Evolutionary conservation across 108 stramenopile species (phyloP).

Genomic region (Fragilaria crotonensis): DNA sequence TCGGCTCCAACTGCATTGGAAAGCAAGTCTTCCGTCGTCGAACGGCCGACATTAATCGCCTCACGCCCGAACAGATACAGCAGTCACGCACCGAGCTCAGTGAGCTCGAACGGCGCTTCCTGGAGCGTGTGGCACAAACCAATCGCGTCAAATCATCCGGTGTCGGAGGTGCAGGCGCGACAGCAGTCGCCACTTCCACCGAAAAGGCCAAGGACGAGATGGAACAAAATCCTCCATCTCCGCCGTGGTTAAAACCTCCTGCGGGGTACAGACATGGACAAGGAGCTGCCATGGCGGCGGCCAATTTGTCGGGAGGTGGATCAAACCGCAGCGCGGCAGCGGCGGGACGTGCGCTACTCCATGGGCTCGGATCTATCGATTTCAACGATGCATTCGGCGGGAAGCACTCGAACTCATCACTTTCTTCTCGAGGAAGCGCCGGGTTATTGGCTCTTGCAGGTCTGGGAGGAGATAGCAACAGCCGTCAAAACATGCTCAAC

Average conservation of each 20-base stretch:
- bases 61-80: slow-evolving; percentile 86
- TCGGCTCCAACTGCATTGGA: slow-evolving; percentile 93
- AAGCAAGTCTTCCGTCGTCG: slow-evolving; percentile 92
- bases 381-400: slow-evolving; percentile 2
- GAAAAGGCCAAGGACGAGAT: background rate
- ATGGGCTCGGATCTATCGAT: slow-evolving; percentile 13
- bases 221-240: slow-evolving; percentile 11
- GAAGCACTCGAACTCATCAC: background rate
- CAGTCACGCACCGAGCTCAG: slow-evolving; percentile 68
- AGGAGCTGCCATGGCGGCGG: slow-evolving; percentile 33
- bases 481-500: slow-evolving; percentile 23
- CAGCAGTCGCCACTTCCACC: slow-evolving; percentile 2
- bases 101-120: slow-evolving; percentile 84
- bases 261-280: slow-evolving; percentile 49
- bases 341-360: slow-evolving; percentile 59
- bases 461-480: slow-evolving; percentile 31
- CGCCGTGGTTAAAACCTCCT: slow-evolving; percentile 52
- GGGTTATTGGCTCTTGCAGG: slow-evolving; percentile 43
- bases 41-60: slow-evolving; percentile 78
- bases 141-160: slow-evolving; percentile 80
- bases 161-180: slow-evolving; percentile 4
- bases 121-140: slow-evolving; percentile 90
- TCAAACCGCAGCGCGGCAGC: slow-evolving; percentile 54
- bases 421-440: slow-evolving; percentile 10
- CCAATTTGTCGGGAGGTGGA: slow-evolving; percentile 24